phyloP scores from a whole-genome alignment of 768 basidiomycete species.

The Lentinus brumalis region DNA sequence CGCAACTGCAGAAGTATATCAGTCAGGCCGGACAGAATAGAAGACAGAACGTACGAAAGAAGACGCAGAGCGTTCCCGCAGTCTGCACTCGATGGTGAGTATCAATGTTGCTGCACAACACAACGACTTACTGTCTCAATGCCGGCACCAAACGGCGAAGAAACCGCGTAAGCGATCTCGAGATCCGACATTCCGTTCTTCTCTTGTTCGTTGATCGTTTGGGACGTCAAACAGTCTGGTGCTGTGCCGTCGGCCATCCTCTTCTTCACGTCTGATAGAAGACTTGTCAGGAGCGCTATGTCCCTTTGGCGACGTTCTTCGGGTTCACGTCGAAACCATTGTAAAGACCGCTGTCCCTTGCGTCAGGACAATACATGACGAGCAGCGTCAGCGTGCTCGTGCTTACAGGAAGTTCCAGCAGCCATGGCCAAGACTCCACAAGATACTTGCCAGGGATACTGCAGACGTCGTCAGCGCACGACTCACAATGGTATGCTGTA shows the following conservation, averaged over 20 bases:
- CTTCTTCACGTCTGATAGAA: conserved; percentile 44
- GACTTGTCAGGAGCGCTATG: conserved; percentile 40
- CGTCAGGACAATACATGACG: not conserved
- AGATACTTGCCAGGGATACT: conserved; percentile 53
- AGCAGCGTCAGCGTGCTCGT: not conserved
- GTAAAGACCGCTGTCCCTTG: conserved; percentile 33
- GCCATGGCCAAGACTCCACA: conserved; percentile 51
- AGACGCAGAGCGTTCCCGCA: conserved; percentile 13
- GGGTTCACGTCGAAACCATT: conserved; percentile 48
- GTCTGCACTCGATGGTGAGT: conserved; percentile 3
- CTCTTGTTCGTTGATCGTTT: conserved; percentile 38
- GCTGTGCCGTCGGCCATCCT: conserved; percentile 42
- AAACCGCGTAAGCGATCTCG: conserved; percentile 47
- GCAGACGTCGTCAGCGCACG: not conserved
- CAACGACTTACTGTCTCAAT: conserved; percentile 42
- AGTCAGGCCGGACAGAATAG: no score
- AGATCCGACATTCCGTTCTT: conserved; percentile 44
- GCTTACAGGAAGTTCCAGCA: conserved; percentile 45
- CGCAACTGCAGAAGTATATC: conserved; percentile 18
- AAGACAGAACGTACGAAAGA: conserved; percentile 10
- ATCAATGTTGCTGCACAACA: not conserved
- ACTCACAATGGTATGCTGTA: not conserved
- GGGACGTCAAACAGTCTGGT: conserved; percentile 42
- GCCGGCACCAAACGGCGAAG: conserved; percentile 49
- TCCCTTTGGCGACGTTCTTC: conserved; percentile 41